Evolutionary conservation across 306 rosid genomes (phyloP).

Genomic region (Casuarina equisetifolia): DNA sequence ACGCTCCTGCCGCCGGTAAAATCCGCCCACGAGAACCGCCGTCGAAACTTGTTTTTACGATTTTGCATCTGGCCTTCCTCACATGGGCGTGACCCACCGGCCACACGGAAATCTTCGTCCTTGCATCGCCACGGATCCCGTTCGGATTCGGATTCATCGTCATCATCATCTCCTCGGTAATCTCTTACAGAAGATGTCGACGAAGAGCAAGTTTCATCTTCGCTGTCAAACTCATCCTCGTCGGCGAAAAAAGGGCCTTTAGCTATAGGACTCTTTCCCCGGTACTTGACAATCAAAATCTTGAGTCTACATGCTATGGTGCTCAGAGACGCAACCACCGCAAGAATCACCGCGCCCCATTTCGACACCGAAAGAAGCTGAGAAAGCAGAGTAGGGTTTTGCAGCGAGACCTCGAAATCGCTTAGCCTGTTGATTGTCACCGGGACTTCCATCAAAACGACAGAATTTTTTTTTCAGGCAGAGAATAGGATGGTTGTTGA

Average conservation of each 20-base stretch:
- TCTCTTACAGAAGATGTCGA: conserved; percentile 30
- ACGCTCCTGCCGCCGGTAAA: conserved; percentile 57
- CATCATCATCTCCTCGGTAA: conserved; percentile 21
- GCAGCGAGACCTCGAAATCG: conserved; percentile 43
- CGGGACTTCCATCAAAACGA: conserved; percentile 51
- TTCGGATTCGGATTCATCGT: background rate
- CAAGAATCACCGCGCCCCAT: conserved; percentile 62
- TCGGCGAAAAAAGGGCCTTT: conserved; percentile 31
- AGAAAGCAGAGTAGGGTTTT: conserved; percentile 32
- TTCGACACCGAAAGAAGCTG: conserved; percentile 40
- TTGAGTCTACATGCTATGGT: conserved; percentile 52
- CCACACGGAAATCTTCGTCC: conserved; percentile 39
- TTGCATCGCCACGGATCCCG: conserved; percentile 18
- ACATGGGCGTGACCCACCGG: conserved; percentile 35
- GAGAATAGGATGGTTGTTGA: background rate
- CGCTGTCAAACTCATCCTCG: conserved; percentile 43
- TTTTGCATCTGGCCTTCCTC: conserved; percentile 23
- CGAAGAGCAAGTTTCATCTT: conserved; percentile 25
- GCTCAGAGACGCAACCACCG: conserved; percentile 58
- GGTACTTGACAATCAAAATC: conserved; percentile 32
- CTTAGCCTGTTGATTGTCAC: conserved; percentile 39
- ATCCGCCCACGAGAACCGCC: conserved; percentile 63
- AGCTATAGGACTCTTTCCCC: conserved; percentile 15
- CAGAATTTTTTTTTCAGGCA: no score
- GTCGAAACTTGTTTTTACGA: conserved; percentile 18